phyloP scores from a whole-genome alignment of 495 filamentous ascomycete species.

The Lepraria neglecta region DNA sequence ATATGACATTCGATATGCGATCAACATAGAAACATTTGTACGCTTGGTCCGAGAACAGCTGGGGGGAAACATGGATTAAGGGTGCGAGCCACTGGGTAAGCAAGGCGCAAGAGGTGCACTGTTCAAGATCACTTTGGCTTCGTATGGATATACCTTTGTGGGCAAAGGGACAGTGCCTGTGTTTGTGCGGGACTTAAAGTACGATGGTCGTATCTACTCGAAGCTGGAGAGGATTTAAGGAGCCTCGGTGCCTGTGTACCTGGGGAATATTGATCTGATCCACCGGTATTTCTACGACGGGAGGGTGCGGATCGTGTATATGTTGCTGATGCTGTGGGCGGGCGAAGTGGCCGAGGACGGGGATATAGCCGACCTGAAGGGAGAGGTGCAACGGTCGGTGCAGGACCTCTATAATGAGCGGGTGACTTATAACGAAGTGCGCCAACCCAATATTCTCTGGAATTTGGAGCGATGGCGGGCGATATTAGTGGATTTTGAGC shows the following conservation, averaged over 20 bases:
- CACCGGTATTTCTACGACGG: neutral
- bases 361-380: neutral
- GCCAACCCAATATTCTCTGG: no score
- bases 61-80: neutral
- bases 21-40: neutral
- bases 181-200: conserved; percentile 35
- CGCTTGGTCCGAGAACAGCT: neutral
- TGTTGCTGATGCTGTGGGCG: neutral
- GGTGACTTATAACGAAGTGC: no score
- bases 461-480: no score
- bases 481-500: no score
- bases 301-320: neutral
- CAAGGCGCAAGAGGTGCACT: neutral
- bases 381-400: neutral
- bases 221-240: no score
- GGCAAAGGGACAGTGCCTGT: conserved; percentile 39
- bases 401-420: neutral
- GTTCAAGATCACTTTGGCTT: neutral
- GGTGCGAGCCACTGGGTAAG: neutral
- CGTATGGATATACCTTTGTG: conserved; percentile 44
- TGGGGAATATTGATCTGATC: neutral
- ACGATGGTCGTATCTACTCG: conserved; percentile 39
- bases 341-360: neutral
- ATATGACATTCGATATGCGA: no score
- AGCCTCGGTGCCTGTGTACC: neutral